Base-by-base conservation (phyloP, 2,329 filamentous ascomycete species). In the Xylariaceae sp. region DNA sequence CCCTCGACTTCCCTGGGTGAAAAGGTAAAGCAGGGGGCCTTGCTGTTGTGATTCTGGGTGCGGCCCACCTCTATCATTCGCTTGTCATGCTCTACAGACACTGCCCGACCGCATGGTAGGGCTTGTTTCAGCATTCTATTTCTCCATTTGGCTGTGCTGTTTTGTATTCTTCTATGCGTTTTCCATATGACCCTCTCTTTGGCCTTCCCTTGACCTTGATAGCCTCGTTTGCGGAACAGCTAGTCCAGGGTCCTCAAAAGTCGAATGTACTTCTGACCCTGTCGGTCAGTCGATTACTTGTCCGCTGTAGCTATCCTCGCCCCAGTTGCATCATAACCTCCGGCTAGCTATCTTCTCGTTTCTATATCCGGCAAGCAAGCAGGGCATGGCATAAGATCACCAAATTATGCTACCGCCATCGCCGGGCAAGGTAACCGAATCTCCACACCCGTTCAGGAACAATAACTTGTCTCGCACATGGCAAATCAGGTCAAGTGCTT, bases 321-420 rank as follows among this genome's bases (percentile, higher is more conserved):
- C 65, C 66, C 66, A 67, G 73, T 74, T 74, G 72, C 74, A 77
- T 77, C 75, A 75, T 75, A 68, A 65, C 67, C 67, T 71, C 69
- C 69, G 67, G 68, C 73, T 69, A 64, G 69, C 70, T 63, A 64
- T 67, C 66, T 70, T 74, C 70, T 72, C 74, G 74, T 76, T 80
- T 79, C 78, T 79, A 81, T 79, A 81, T 79, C 75, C 73, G 75
- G 77, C 71, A 77, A 72, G 77, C 71, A 77, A 72, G 72, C 70
- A 70, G 63, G 64, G 74, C 75, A 79, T 79, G 77, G 78, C 79
- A 82, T 83, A 82, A 82, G 78, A 81, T 81, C 76, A 73, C 75
- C 80, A 80, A 81, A 80, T 82, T 82, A 81, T 82, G 76, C 79
- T 77, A 75, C 77, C 74, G 75, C 78, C 76, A 75, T 75, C 71